Conservation (phyloP, 805 yeast species). For the Teunomyces tritomae region DNA sequence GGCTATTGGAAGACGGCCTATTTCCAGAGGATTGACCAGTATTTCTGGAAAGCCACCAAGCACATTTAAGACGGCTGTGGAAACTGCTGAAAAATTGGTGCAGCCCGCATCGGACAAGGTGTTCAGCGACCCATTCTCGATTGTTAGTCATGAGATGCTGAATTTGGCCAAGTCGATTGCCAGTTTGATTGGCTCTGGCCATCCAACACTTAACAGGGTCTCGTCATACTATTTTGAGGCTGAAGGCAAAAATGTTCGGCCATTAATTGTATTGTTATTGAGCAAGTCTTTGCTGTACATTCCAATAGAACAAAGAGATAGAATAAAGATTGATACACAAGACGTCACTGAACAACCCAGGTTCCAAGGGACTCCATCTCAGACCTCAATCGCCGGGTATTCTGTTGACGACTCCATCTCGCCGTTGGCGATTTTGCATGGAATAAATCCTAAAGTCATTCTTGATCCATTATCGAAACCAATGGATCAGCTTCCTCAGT, state of each 20-base stretch:
- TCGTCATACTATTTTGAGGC: constrained; percentile 94
- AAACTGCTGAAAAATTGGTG: constrained; percentile 71
- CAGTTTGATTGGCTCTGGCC: constrained; percentile 83
- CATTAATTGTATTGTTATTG: constrained; percentile 78
- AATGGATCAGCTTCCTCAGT: constrained; percentile 64
- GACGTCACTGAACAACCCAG: constrained; percentile 70
- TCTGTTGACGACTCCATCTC: constrained; percentile 64
- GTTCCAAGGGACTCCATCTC: constrained; percentile 54
- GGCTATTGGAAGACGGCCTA: neutral
- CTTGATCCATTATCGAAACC: constrained; percentile 83
- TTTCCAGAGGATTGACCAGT: neutral
- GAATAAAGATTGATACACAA: constrained; percentile 56
- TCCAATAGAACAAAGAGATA: constrained; percentile 64
- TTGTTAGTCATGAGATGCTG: constrained; percentile 92
- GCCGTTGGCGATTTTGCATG: constrained; percentile 82
- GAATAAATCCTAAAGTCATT: constrained; percentile 80
- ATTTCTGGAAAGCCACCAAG: neutral
- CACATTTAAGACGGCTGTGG: constrained; percentile 53
- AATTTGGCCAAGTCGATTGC: constrained; percentile 85
- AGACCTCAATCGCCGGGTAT: constrained; percentile 56
- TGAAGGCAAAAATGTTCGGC: constrained; percentile 94
- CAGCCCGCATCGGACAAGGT: constrained; percentile 50
- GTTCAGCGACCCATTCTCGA: constrained; percentile 79
- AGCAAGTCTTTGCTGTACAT: constrained; percentile 78
- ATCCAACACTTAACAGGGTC: constrained; percentile 87